Evolutionary conservation across 108 stramenopile species (phyloP).

Genomic region (Nannochloropsis gaditana): DNA sequence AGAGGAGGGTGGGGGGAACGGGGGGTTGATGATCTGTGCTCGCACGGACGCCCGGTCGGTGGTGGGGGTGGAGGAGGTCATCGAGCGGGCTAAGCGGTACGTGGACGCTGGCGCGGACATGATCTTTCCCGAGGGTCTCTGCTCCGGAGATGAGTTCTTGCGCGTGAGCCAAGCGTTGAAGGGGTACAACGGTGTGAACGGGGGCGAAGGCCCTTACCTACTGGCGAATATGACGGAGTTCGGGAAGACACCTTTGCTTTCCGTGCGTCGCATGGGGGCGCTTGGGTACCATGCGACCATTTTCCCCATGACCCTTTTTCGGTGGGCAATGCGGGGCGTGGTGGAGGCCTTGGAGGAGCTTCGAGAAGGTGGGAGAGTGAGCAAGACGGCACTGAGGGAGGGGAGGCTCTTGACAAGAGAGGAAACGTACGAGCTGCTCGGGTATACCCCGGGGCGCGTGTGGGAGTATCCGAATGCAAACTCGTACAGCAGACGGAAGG

Average conservation of each 20-base stretch:
- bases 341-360: neutral
- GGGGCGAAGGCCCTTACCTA: neutral
- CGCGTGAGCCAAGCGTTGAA: neutral
- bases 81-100: neutral
- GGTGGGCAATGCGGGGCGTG: neutral
- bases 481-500: neutral
- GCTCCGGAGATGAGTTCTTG: neutral
- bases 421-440: neutral
- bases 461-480: neutral
- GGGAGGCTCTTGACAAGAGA: neutral
- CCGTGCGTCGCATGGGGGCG: neutral
- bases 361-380: neutral
- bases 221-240: neutral
- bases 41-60: neutral
- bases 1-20: neutral
- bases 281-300: neutral
- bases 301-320: neutral
- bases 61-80: neutral
- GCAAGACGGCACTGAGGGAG: neutral
- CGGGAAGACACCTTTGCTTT: neutral
- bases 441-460: neutral
- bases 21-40: neutral
- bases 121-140: neutral
- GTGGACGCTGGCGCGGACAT: neutral
- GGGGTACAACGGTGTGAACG: neutral